A percentile compares a stretch with the other conserved stretches of the same genome.
Evolutionary conservation across 345 rosid species (phyloP).

Genomic region (Carallia brachiata): DNA sequence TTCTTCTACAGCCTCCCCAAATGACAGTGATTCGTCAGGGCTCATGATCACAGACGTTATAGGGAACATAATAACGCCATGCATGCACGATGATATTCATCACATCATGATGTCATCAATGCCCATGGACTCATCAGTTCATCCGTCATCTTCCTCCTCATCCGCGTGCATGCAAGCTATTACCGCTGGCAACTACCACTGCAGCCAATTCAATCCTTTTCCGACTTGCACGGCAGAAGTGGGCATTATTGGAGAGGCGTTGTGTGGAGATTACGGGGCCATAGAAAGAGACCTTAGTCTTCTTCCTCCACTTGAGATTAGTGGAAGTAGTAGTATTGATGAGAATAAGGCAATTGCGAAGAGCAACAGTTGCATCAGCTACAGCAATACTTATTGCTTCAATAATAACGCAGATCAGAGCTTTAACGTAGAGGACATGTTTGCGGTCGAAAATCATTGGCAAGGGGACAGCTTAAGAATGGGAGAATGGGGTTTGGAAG

Average conservation of each 20-base stretch:
- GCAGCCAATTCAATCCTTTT: constrained; percentile 46
- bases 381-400: constrained; percentile 56
- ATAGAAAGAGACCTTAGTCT: constrained; percentile 49
- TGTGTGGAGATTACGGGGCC: constrained; percentile 35
- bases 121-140: constrained; percentile 37
- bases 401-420: constrained; percentile 41
- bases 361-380: constrained; percentile 39
- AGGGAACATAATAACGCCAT: constrained; percentile 40
- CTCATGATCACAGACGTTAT: constrained; percentile 29
- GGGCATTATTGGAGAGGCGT: constrained; percentile 36
- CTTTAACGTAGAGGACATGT: constrained; percentile 48
- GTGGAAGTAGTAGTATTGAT: constrained; percentile 20
- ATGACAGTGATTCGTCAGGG: constrained; percentile 58
- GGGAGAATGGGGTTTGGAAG: constrained; percentile 93
- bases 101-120: constrained; percentile 37
- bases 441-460: constrained; percentile 58
- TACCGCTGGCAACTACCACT: constrained; percentile 7
- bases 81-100: constrained; percentile 39
- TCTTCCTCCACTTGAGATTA: constrained; percentile 51
- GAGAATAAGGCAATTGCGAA: constrained; percentile 32
- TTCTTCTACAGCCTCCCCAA: constrained; percentile 54
- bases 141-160: constrained; percentile 45
- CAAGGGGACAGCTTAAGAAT: constrained; percentile 65
- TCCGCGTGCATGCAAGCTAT: constrained; percentile 40
- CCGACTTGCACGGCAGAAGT: constrained; percentile 32